Conservation (phyloP, 2,329 filamentous ascomycete species). For the Amauroascus verrucosus region DNA sequence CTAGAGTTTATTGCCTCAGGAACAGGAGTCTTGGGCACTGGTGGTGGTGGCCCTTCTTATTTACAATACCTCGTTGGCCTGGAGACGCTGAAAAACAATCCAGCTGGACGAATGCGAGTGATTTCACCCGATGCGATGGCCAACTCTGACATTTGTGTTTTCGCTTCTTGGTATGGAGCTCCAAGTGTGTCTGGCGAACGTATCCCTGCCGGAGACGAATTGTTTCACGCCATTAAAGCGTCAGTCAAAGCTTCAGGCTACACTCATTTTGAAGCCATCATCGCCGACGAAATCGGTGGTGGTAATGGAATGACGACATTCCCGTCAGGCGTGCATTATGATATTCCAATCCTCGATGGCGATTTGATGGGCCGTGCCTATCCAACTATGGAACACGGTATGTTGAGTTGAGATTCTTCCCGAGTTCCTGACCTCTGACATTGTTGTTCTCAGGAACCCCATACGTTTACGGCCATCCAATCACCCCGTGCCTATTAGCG, state of each 20-base stretch:
- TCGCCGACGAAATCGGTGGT: conserved; percentile 27
- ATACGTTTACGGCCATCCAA: conserved; percentile 34
- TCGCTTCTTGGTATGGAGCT: conserved; percentile 39
- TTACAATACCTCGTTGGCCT: conserved; percentile 40
- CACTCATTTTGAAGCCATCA: conserved; percentile 32
- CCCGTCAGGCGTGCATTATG: conserved; percentile 36
- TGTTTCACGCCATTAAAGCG: conserved; percentile 32
- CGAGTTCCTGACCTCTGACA: background rate
- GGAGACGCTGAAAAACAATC: conserved; percentile 28
- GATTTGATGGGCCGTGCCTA: conserved; percentile 36
- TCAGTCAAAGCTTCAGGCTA: conserved; percentile 21
- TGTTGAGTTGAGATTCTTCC: background rate
- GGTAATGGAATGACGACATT: conserved; percentile 32
- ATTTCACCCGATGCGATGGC: conserved; percentile 31
- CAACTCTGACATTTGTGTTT: conserved; percentile 34
- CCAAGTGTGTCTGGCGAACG: conserved; percentile 25
- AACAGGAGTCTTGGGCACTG: conserved; percentile 31
- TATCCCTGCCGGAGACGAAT: conserved; percentile 20
- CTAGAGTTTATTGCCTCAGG: conserved; percentile 32
- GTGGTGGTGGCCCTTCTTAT: conserved; percentile 35
- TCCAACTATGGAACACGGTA: conserved; percentile 15
- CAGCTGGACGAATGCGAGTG: conserved; percentile 32
- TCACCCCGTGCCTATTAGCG: conserved; percentile 29
- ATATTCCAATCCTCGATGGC: conserved; percentile 35
- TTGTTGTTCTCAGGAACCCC: conserved; percentile 29